Evolutionary conservation across 2,329 filamentous ascomycete genomes (phyloP).

Genomic region (Setomelanomma holmii): DNA sequence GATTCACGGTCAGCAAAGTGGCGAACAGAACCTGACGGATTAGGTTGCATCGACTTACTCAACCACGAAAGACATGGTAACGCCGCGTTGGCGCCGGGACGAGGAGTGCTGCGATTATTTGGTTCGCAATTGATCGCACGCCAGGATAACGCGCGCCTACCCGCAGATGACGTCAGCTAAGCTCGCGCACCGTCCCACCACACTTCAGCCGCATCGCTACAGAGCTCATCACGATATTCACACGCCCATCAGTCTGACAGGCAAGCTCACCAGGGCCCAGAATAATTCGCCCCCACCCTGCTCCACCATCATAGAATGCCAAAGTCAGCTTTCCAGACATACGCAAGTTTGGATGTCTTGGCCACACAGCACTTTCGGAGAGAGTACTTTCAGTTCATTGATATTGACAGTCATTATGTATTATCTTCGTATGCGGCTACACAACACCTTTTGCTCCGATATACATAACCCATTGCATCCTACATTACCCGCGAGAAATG

Average conservation of each 20-base stretch:
- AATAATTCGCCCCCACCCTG: no score
- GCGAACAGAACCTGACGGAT: neutral
- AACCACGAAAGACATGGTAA: slow-evolving; percentile 52
- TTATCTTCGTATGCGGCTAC: no score
- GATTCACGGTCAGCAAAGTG: slow-evolving; percentile 9
- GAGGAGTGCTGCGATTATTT: slow-evolving; percentile 2
- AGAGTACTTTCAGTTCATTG: no score
- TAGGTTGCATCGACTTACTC: slow-evolving; percentile 40
- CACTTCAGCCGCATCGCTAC: neutral
- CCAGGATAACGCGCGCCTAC: slow-evolving; percentile 9
- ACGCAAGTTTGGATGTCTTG: no score
- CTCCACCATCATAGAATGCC: no score
- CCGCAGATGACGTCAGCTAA: slow-evolving; percentile 10
- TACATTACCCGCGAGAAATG: neutral
- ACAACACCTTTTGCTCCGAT: no score
- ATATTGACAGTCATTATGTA: no score
- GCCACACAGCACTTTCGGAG: no score
- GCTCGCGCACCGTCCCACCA: neutral
- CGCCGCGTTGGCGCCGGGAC: slow-evolving; percentile 27
- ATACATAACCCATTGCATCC: neutral
- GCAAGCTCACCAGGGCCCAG: no score
- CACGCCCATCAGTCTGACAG: no score
- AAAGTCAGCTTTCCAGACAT: no score
- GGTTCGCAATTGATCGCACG: slow-evolving; percentile 8
- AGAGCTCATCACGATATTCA: neutral